These are phyloP conservation scores for Coniosporium tulheliwenetii DNA, from an alignment of 2,329 filamentous ascomycete species.

Conservation along the genomic window DNA sequence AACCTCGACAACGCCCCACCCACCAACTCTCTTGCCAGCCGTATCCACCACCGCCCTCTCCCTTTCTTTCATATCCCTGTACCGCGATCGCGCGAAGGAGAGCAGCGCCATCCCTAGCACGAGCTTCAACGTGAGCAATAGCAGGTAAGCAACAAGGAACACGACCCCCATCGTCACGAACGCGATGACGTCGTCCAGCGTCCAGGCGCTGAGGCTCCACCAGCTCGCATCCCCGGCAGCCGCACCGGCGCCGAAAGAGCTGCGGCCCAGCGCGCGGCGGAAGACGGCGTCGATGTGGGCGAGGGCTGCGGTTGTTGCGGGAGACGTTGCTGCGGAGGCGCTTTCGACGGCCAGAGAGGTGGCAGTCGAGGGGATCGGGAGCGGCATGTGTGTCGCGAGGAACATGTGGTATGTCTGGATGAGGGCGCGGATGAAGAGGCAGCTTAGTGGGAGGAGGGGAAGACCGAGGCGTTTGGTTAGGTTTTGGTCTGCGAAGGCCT, in stretches of 20 bases:
- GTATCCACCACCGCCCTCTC: constrained; percentile 44
- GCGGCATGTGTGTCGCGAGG: constrained; percentile 68
- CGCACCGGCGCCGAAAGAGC: constrained; percentile 43
- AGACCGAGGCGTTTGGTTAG: constrained; percentile 79
- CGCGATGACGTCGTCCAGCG: constrained; percentile 58
- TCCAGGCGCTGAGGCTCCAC: constrained; percentile 32
- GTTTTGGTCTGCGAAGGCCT: constrained; percentile 83
- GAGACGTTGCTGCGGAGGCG: constrained; percentile 34
- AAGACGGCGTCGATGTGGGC: constrained; percentile 67
- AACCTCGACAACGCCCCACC: constrained; percentile 74
- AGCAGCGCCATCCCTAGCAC: constrained; percentile 79
- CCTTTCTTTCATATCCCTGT: constrained; percentile 61
- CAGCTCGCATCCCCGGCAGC: constrained; percentile 14
- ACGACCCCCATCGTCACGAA: constrained; percentile 70
- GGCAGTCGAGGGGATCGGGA: constrained; percentile 51
- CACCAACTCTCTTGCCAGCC: constrained; percentile 60
- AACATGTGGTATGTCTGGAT: constrained; percentile 99
- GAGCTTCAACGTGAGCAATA: constrained; percentile 61
- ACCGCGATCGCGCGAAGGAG: constrained; percentile 62
- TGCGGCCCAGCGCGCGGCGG: constrained; percentile 59
- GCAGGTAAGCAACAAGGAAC: constrained; percentile 70
- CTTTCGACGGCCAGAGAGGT: constrained; percentile 48
- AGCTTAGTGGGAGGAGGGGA: constrained; percentile 82
- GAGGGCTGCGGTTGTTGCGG: constrained; percentile 60
- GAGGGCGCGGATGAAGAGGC: constrained; percentile 85